phyloP scores from a whole-genome alignment of 2,329 filamentous ascomycete genomes.

The Cladophialophora chaetospira region DNA sequence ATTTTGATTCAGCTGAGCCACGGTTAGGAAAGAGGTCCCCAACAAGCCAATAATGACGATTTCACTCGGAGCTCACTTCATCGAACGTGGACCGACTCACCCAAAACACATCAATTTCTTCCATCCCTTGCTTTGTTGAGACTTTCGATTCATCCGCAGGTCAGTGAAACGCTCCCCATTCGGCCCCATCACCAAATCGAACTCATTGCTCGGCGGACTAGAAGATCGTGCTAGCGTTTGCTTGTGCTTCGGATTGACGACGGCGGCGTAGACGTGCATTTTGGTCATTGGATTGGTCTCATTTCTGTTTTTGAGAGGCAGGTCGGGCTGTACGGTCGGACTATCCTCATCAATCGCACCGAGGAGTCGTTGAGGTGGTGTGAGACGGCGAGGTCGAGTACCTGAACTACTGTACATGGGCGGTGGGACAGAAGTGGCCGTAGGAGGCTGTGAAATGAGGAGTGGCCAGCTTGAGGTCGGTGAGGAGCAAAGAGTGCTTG shows the following conservation, averaged over 20 bases:
- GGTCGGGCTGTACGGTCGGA: conserved; percentile 21
- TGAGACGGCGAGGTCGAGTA: conserved; percentile 8
- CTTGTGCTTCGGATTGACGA: conserved; percentile 16
- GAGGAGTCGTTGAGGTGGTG: conserved; percentile 22
- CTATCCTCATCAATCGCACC: conserved; percentile 29
- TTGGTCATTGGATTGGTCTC: conserved; percentile 19
- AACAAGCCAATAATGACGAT: not conserved
- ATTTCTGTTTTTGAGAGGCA: conserved; percentile 11
- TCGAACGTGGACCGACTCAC: not conserved
- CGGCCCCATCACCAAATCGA: conserved; percentile 19
- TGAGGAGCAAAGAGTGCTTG: conserved; percentile 18
- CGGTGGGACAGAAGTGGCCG: not conserved
- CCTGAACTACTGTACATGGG: conserved; percentile 16
- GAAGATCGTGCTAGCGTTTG: conserved; percentile 6
- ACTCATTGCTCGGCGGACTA: conserved; percentile 13
- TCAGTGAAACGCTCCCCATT: conserved; percentile 26
- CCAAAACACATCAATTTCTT: conserved; percentile 24
- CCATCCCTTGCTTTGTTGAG: conserved; percentile 8
- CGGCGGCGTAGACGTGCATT: conserved; percentile 25
- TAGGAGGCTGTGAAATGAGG: conserved; percentile 5
- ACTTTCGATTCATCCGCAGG: conserved; percentile 24
- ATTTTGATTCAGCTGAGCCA: not conserved
- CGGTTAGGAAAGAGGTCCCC: not conserved
- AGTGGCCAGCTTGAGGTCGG: conserved; percentile 2
- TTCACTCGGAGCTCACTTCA: too few relatives aligned